These are phyloP conservation scores for Cicer judaicum DNA, from an alignment of 306 rosid genomes.

Conservation along the genomic window DNA sequence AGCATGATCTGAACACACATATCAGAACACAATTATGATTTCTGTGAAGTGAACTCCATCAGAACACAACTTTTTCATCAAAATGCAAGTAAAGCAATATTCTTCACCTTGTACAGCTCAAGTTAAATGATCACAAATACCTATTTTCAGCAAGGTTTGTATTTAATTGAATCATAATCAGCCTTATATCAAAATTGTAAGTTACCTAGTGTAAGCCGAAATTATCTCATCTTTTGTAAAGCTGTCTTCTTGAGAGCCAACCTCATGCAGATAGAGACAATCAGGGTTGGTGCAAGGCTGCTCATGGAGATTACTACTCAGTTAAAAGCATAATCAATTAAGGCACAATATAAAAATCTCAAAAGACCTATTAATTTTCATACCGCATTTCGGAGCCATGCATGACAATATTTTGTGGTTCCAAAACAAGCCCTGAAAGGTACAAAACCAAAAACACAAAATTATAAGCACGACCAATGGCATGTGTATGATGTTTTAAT, in stretches of 20 bases:
- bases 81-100: constrained; percentile 7
- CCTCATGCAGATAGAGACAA: constrained; percentile 95
- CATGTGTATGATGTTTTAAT: not conserved
- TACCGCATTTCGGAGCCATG: constrained; percentile 98
- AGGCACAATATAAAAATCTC: constrained; percentile 29
- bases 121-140: not conserved
- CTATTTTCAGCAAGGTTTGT: constrained; percentile 1
- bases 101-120: not conserved
- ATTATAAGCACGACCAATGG: constrained; percentile 13
- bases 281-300: constrained; percentile 99
- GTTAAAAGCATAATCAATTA: constrained; percentile 25
- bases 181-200: constrained; percentile 4
- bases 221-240: constrained; percentile 97
- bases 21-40: constrained; percentile 7
- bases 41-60: constrained; percentile 18
- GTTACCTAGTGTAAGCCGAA: constrained; percentile 94
- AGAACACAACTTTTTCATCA: constrained; percentile 2
- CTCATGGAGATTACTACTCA: constrained; percentile 38
- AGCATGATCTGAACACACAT: constrained; percentile 3
- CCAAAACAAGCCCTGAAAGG: constrained; percentile 95
- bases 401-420: constrained; percentile 98
- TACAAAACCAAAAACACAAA: constrained; percentile 18
- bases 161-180: not conserved
- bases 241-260: constrained; percentile 97
- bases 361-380: constrained; percentile 39